Conservation (phyloP, 2,329 filamentous ascomycete species). For the Monilinia laxa region DNA sequence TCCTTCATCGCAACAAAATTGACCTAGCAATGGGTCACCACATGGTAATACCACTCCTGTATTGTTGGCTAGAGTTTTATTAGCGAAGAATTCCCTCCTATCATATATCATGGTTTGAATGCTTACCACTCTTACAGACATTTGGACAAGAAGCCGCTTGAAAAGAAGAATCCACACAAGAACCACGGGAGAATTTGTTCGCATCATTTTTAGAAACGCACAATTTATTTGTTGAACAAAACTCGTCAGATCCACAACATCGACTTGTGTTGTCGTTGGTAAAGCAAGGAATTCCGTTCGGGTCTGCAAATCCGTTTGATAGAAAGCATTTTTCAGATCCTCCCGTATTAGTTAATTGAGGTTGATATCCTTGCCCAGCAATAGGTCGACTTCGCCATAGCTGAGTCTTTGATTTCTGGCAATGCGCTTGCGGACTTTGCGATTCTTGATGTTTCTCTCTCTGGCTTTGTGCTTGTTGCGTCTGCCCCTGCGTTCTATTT, state of each 20-base stretch:
- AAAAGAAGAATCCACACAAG: slow-evolving; percentile 26
- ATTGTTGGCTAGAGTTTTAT: slow-evolving; percentile 22
- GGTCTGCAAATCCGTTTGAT: slow-evolving; percentile 23
- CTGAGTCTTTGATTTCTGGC: background rate
- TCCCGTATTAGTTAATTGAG: background rate
- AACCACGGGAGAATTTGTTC: slow-evolving; percentile 24
- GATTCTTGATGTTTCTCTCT: background rate
- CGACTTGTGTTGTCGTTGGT: slow-evolving; percentile 22
- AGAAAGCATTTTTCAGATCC: slow-evolving; percentile 23
- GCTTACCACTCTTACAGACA: slow-evolving; percentile 28
- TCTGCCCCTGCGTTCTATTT: background rate
- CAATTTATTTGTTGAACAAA: slow-evolving; percentile 29
- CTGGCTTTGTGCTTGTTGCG: background rate
- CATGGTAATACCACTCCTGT: slow-evolving; percentile 25
- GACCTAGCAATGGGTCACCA: slow-evolving; percentile 23
- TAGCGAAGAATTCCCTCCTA: background rate
- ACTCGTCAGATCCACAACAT: slow-evolving; percentile 27
- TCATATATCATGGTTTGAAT: background rate
- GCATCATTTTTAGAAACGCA: slow-evolving; percentile 26
- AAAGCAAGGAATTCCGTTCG: slow-evolving; percentile 28
- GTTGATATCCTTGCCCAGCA: background rate
- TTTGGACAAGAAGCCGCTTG: slow-evolving; percentile 26
- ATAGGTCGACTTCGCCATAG: too few relatives aligned
- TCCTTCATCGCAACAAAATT: slow-evolving; percentile 31
- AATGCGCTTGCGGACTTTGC: background rate